These are phyloP conservation scores for Clarireedia monteithiana DNA, from an alignment of 2,329 filamentous ascomycete species.

Conservation along the genomic window DNA sequence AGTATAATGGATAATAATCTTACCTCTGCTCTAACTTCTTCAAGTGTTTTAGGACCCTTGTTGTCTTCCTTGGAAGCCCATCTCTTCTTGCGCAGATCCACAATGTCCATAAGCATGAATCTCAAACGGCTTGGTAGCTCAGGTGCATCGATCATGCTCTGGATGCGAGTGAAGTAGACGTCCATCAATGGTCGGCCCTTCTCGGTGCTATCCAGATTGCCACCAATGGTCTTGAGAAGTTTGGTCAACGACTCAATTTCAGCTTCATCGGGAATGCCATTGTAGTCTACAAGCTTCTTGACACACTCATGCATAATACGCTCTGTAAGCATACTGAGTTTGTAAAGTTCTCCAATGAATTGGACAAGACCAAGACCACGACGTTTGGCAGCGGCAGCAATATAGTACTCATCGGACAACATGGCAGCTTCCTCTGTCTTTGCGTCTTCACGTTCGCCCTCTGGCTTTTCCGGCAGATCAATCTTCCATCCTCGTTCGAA, in stretches of 20 bases:
- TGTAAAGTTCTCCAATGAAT: slow-evolving; percentile 99
- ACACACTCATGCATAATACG: slow-evolving; percentile 99
- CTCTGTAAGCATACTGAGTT: slow-evolving; percentile 95
- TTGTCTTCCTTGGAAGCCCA: slow-evolving; percentile 85
- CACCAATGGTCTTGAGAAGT: slow-evolving; percentile 84
- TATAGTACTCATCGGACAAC: slow-evolving; percentile 94
- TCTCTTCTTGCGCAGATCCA: slow-evolving; percentile 69
- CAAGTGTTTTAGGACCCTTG: slow-evolving; percentile 95
- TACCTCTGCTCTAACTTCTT: slow-evolving; percentile 79
- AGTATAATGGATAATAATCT: slow-evolving; percentile 24
- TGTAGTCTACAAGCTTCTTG: slow-evolving; percentile 91
- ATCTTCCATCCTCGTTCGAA: slow-evolving; percentile 97
- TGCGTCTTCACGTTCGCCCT: slow-evolving; percentile 49
- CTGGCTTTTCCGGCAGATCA: slow-evolving; percentile 71
- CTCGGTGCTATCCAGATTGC: slow-evolving; percentile 73
- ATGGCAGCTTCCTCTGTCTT: slow-evolving; percentile 66
- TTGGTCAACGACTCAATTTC: slow-evolving; percentile 95
- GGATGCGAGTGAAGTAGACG: slow-evolving; percentile 86
- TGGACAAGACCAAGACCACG: slow-evolving; percentile 95
- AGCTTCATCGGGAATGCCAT: slow-evolving; percentile 86
- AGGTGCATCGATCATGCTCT: slow-evolving; percentile 70
- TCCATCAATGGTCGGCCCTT: slow-evolving; percentile 85
- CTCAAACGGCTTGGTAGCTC: slow-evolving; percentile 78
- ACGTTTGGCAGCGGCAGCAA: slow-evolving; percentile 87
- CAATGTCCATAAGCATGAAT: slow-evolving; percentile 95